Conservation (phyloP, 345 rosid species). For the Arabis alpina region DNA sequence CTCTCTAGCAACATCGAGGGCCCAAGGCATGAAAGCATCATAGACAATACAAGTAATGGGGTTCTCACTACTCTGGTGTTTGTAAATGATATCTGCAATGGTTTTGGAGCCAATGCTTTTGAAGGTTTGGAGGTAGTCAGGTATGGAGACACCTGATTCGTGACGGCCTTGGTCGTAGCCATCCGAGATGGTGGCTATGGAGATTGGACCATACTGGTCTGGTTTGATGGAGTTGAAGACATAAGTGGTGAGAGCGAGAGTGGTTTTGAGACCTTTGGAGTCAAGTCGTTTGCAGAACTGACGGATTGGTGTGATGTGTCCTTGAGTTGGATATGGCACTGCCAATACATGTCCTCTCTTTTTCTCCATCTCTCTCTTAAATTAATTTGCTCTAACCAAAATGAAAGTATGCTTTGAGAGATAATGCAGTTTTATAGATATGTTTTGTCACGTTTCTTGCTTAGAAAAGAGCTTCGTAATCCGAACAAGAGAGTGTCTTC, state of each 20-base stretch:
- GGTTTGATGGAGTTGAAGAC: slow-evolving; percentile 45
- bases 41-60: too few species aligned
- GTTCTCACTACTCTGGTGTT: too few species aligned
- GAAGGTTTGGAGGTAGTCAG: too few species aligned
- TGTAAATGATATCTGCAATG: too few species aligned
- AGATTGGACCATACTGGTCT: slow-evolving; percentile 17
- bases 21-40: too few species aligned
- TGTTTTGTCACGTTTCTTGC: slow-evolving; percentile 10
- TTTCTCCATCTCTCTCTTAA: slow-evolving; percentile 22
- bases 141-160: slow-evolving; percentile 10
- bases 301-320: slow-evolving; percentile 59
- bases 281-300: slow-evolving; percentile 61
- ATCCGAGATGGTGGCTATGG: slow-evolving; percentile 27
- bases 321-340: slow-evolving; percentile 49
- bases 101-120: too few species aligned
- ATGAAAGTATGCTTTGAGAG: neutral
- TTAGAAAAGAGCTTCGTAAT: slow-evolving; percentile 25
- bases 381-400: slow-evolving; percentile 7
- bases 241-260: slow-evolving; percentile 43
- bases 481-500: neutral
- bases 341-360: slow-evolving; percentile 44
- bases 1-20: too few species aligned
- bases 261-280: slow-evolving; percentile 53
- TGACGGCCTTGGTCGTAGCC: slow-evolving; percentile 33
- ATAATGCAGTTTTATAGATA: neutral